Percentiles rank a stretch among this genome's conserved stretches.
Evolutionary conservation across 2,329 filamentous ascomycete genomes (phyloP).

Genomic region (Lachnellula hyalina): DNA sequence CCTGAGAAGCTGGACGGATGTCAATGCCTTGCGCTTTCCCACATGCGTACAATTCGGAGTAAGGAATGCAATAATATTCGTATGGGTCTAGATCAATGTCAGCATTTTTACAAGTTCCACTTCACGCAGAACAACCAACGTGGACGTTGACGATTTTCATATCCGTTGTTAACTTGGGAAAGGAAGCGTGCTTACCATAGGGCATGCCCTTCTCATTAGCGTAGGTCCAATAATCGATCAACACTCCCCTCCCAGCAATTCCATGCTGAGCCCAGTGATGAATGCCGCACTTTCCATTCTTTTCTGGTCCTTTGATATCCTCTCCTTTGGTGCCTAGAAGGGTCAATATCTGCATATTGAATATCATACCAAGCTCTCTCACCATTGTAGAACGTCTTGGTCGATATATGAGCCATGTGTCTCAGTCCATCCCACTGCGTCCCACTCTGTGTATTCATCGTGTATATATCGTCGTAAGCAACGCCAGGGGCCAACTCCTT

Average conservation of each 20-base stretch:
- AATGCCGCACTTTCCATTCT: constrained; percentile 27
- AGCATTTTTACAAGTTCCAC: not conserved
- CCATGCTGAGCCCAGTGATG: constrained; percentile 35
- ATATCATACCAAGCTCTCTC: not conserved
- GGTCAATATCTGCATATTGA: not conserved
- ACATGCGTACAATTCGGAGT: constrained; percentile 23
- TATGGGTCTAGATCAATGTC: constrained; percentile 23
- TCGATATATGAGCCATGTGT: constrained; percentile 32
- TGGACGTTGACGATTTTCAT: too few relatives aligned
- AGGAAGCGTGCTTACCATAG: constrained; percentile 23
- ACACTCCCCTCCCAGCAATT: constrained; percentile 50
- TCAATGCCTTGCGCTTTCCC: constrained; percentile 29
- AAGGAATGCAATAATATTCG: constrained; percentile 25
- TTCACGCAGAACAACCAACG: too few relatives aligned
- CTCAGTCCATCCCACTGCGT: constrained; percentile 54
- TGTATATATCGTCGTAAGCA: constrained; percentile 57
- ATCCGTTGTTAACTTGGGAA: too few relatives aligned
- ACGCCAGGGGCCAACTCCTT: constrained; percentile 19
- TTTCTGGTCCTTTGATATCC: constrained; percentile 23
- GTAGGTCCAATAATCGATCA: constrained; percentile 47
- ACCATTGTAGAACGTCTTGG: constrained; percentile 26
- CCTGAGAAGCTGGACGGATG: constrained; percentile 35
- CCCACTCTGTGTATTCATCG: constrained; percentile 53
- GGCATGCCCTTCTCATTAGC: constrained; percentile 35
- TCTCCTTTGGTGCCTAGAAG: constrained; percentile 18